A percentile compares a stretch with the other conserved stretches of the same genome.
Evolutionary conservation across 805 yeast genomes (phyloP).

Genomic region (Teunomyces atbi): DNA sequence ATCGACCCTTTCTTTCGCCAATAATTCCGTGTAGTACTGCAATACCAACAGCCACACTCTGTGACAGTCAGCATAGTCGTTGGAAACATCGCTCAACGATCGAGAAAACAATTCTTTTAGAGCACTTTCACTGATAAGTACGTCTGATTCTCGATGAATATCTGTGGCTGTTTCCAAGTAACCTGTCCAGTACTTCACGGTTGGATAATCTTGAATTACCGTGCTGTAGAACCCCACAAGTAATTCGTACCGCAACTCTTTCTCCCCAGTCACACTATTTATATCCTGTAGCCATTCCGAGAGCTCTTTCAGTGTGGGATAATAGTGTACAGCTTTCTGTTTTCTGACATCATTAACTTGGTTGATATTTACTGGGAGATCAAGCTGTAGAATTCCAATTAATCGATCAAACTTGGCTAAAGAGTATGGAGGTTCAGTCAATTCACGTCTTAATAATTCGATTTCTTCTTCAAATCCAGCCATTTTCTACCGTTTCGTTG

Average conservation of each 20-base stretch:
- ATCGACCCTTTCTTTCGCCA: conserved; percentile 8
- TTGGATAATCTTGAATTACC: conserved; percentile 20
- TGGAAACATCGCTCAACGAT: conserved; percentile 21
- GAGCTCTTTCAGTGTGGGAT: conserved; percentile 10
- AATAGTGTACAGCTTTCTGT: conserved; percentile 8
- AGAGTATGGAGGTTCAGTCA: not conserved
- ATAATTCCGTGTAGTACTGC: not conserved
- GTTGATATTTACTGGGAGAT: not conserved
- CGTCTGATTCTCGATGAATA: conserved; percentile 3
- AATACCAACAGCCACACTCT: conserved; percentile 20
- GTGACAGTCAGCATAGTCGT: conserved; percentile 24
- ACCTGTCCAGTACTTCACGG: conserved; percentile 18
- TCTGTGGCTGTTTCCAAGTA: conserved; percentile 14
- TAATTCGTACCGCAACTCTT: conserved; percentile 2
- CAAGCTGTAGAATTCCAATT: not conserved
- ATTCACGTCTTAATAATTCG: not conserved
- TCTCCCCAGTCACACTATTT: conserved; percentile 9
- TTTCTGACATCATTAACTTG: not conserved
- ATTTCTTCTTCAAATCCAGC: conserved; percentile 2
- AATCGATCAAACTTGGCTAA: not conserved
- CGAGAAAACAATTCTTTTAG: conserved; percentile 10
- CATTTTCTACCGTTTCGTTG: not conserved
- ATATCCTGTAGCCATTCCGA: conserved; percentile 20
- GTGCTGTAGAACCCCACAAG: conserved; percentile 14
- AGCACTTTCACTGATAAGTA: not conserved